These are phyloP conservation scores for Lactifluus subvellereus DNA, from an alignment of 768 basidiomycete species.

Conservation along the genomic window DNA sequence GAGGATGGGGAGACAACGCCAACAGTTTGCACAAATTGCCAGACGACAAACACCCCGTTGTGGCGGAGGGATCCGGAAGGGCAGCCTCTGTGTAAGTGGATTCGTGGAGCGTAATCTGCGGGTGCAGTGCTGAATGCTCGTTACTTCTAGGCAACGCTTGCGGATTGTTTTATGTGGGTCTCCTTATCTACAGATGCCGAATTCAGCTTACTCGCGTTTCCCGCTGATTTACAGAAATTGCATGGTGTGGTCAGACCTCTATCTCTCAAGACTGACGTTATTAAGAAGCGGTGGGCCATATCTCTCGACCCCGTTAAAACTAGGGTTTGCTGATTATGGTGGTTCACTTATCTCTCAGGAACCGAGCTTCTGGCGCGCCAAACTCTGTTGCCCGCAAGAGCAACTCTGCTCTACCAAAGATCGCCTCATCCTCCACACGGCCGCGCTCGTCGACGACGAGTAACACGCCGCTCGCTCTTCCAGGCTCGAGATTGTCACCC, in stretches of 20 bases:
- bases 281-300: conserved; percentile 78
- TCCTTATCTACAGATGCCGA: conserved; percentile 18
- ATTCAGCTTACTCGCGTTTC: conserved; percentile 14
- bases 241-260: conserved; percentile 93
- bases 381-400: conserved; percentile 60
- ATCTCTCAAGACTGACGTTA: conserved; percentile 94
- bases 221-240: conserved; percentile 58
- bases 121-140: conserved; percentile 22
- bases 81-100: conserved; percentile 74
- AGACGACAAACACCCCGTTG: conserved; percentile 90
- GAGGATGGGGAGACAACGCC: conserved; percentile 69
- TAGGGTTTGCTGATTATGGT: conserved; percentile 12
- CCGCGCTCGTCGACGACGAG: conserved; percentile 68
- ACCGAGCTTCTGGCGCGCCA: conserved; percentile 74
- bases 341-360: conserved; percentile 39
- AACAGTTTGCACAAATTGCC: conserved; percentile 90
- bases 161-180: conserved; percentile 84
- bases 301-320: neutral
- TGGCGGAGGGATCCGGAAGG: conserved; percentile 93
- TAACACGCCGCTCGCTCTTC: conserved; percentile 44
- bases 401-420: conserved; percentile 56
- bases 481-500: conserved; percentile 38
- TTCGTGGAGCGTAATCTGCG: conserved; percentile 12
- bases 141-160: conserved; percentile 70
- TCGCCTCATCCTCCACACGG: conserved; percentile 66